These are phyloP conservation scores for Symbiodinium pilosum DNA, from an alignment of 73 alveolate species.

Conservation along the genomic window DNA sequence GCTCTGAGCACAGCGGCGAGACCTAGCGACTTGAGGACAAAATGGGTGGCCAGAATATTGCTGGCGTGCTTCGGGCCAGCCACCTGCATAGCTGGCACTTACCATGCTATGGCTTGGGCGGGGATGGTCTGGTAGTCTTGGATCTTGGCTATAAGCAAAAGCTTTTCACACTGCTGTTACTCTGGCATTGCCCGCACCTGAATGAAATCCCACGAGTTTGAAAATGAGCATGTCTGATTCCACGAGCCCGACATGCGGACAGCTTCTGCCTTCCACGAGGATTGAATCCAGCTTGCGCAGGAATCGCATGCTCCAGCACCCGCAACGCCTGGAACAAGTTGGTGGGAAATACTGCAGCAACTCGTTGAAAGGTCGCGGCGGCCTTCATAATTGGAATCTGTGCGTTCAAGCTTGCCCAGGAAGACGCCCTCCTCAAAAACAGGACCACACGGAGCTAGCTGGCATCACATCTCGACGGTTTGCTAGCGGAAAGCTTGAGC, in stretches of 20 bases:
- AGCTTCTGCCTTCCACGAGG: conserved; percentile 34
- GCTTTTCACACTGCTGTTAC: too few species aligned
- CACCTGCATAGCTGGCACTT: too few species aligned
- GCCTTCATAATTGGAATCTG: background rate
- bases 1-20: too few species aligned
- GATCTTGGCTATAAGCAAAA: too few species aligned
- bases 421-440: background rate
- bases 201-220: background rate
- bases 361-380: too few species aligned
- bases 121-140: too few species aligned
- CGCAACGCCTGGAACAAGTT: background rate
- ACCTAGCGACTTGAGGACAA: too few species aligned
- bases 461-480: background rate
- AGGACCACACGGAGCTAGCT: background rate
- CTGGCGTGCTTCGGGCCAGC: too few species aligned
- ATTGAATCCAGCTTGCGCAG: background rate
- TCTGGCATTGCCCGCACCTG: background rate
- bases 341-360: background rate
- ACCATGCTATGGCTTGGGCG: too few species aligned
- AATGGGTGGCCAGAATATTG: too few species aligned
- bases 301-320: background rate
- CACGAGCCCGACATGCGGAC: background rate
- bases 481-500: background rate
- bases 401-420: background rate
- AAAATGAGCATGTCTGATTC: background rate